These are phyloP conservation scores for Penicillium sp. DNA, from an alignment of 2,329 filamentous ascomycete species.

Conservation along the genomic window DNA sequence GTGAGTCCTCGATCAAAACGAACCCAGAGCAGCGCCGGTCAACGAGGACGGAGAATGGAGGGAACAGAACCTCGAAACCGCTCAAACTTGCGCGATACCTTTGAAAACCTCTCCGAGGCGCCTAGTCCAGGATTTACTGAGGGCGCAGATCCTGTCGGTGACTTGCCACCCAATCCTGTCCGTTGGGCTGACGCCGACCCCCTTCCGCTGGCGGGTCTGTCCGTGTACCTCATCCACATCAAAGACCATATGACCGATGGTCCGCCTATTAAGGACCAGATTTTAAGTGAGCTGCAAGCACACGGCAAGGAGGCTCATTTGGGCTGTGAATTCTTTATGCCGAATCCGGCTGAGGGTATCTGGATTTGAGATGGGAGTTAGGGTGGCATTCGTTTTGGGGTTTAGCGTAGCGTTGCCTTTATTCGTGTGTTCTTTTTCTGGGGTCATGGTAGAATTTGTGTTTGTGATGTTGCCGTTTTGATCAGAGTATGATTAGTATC, in stretches of 20 bases:
- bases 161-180: constrained; percentile 14
- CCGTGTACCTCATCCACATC: constrained; percentile 84
- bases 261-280: constrained; percentile 57
- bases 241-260: constrained; percentile 80
- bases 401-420: background rate
- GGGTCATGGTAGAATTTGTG: background rate
- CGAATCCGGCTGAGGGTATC: constrained; percentile 58
- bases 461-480: background rate
- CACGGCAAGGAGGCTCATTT: constrained; percentile 61
- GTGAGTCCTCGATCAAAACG: constrained; percentile 27
- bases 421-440: constrained; percentile 1
- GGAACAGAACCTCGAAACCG: background rate
- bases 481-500: background rate
- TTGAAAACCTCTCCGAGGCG: background rate
- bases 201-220: constrained; percentile 63
- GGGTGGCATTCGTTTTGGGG: background rate
- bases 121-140: background rate
- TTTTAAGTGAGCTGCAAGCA: constrained; percentile 63
- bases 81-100: background rate
- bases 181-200: constrained; percentile 18
- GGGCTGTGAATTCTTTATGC: constrained; percentile 75
- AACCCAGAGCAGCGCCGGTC: constrained; percentile 7
- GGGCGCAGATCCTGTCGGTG: background rate
- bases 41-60: background rate
- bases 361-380: constrained; percentile 30